phyloP scores from a whole-genome alignment of 2,329 filamentous ascomycete genomes.

The Pseudopithomyces chartarum region DNA sequence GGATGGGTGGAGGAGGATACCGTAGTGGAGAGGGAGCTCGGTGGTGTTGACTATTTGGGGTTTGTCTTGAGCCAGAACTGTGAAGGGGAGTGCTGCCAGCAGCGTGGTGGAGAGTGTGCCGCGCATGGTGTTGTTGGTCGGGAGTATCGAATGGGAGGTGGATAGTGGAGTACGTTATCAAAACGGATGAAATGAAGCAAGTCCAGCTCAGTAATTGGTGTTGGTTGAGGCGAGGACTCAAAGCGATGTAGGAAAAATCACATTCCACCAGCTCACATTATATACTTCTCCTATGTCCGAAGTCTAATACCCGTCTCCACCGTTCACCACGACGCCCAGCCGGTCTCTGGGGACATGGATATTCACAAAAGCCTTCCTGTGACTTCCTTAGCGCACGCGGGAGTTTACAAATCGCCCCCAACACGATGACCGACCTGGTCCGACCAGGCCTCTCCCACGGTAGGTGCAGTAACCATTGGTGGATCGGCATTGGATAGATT shows the following conservation, averaged over 20 bases:
- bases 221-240: not conserved
- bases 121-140: not conserved
- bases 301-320: not conserved
- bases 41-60: slow-evolving; percentile 9
- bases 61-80: not conserved
- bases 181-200: not conserved
- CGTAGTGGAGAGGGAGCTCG: slow-evolving; percentile 10
- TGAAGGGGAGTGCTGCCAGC: slow-evolving; percentile 3
- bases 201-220: not conserved
- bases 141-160: too few relatives aligned
- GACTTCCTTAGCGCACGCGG: not conserved
- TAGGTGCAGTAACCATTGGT: not conserved
- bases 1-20: slow-evolving; percentile 25
- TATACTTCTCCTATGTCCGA: not conserved
- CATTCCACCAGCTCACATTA: not conserved
- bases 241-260: too few relatives aligned
- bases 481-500: slow-evolving; percentile 2
- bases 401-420: not conserved
- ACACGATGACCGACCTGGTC: not conserved
- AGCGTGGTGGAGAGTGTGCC: not conserved
- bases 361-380: not conserved
- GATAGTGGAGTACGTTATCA: not conserved
- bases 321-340: not conserved
- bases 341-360: not conserved
- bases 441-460: not conserved